phyloP scores from a whole-genome alignment of 371 early-diverging fungal species.

The Sporodiniella umbellata region DNA sequence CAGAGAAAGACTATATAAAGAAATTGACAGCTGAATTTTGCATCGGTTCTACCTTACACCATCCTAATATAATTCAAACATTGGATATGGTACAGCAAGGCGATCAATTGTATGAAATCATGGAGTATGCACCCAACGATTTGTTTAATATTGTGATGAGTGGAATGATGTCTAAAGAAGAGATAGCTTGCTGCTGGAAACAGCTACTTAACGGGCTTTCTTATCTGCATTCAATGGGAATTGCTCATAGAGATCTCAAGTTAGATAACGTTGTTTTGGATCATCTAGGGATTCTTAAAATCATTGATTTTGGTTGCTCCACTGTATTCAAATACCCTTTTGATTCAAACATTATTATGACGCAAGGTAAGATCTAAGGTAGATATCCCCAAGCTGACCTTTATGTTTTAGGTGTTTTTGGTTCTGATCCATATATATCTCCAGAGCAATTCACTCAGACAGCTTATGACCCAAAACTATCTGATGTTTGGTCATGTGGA shows the following conservation, averaged over 20 bases:
- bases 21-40: slow-evolving; percentile 83
- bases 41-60: slow-evolving; percentile 77
- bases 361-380: slow-evolving; percentile 45
- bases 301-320: slow-evolving; percentile 92
- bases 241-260: slow-evolving; percentile 87
- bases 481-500: slow-evolving; percentile 77
- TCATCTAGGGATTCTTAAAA: slow-evolving; percentile 71
- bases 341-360: slow-evolving; percentile 50
- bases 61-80: slow-evolving; percentile 83
- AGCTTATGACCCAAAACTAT: slow-evolving; percentile 62
- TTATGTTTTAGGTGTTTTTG: slow-evolving; percentile 60
- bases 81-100: slow-evolving; percentile 70
- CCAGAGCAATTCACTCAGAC: slow-evolving; percentile 77
- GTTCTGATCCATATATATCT: slow-evolving; percentile 90
- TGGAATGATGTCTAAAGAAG: slow-evolving; percentile 63
- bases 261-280: slow-evolving; percentile 82
- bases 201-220: slow-evolving; percentile 73
- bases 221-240: slow-evolving; percentile 74
- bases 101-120: slow-evolving; percentile 65
- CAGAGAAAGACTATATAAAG: slow-evolving; percentile 78
- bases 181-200: slow-evolving; percentile 69
- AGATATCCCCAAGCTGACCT: neutral
- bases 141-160: slow-evolving; percentile 70
- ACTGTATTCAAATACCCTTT: slow-evolving; percentile 75
- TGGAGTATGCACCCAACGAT: slow-evolving; percentile 81